Evolutionary conservation across 305 asterid genomes (phyloP), one percentile per base, ranked within the genome.

Genomic region (Fraxinus angustifolia): DNA sequence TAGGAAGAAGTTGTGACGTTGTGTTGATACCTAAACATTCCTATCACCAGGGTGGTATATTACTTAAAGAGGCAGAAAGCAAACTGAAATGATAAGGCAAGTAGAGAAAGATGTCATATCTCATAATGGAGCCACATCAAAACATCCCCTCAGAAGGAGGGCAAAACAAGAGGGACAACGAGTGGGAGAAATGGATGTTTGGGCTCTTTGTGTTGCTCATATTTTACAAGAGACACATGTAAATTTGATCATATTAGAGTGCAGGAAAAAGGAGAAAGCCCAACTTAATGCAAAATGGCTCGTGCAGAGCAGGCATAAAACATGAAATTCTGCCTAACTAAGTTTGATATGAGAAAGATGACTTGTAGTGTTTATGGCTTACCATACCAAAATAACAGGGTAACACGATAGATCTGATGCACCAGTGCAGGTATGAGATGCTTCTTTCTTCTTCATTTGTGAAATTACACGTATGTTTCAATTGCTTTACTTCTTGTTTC

Each of bases 191-290:
- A 70, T 70, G 7, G 30, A 82, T 26, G 12, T 73, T 78, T 38
- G 33, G 76, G 12, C 6, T 82, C 16, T 81, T 60, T 67, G 26
- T 42, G 79, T 56, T 81, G 79, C 73, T 72, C 78, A 30, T 73
- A 56, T 73, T 80, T 30, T 80, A 73, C 36, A 38, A 60, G 80
- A 81, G 36, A 81, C 40, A 53, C 45, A 75, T 74, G 45, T 67
- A 67, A 23, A 68, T 53, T 14, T 53, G 65, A 53, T 53, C n/a
- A 42, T 42, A 42, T 42, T 42, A 42, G 53, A 42, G n/a, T 3
- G 56, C 6, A 48, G 6, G 58, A 48, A 48, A 48, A 2, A 14
- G 19, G 58, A n/a, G n/a, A 14, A 40, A 3, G 58, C 58, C 17
- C 58, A 48, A 48, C 58, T 48, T 14, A 48, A 48, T 1, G 6